Evolutionary conservation across 768 basidiomycete genomes (phyloP).

Genomic region (Gloeopeniophorella convolvens): DNA sequence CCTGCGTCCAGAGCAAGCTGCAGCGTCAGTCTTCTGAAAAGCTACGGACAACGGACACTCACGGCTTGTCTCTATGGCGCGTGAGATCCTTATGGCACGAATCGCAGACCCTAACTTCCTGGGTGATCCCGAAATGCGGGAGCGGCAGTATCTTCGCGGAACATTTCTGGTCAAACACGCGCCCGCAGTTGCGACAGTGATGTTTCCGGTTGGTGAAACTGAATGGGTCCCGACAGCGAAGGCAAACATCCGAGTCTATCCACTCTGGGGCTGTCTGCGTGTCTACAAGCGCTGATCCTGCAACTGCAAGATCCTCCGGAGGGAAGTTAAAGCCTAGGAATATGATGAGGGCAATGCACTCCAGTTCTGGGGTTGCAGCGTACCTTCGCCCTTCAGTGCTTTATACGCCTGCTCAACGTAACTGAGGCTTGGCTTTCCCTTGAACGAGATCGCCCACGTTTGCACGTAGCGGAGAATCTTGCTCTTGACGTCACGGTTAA

Average conservation of each 20-base stretch:
- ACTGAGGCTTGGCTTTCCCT: conserved; percentile 63
- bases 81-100: conserved; percentile 74
- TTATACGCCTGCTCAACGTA: conserved; percentile 82
- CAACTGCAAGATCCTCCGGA: conserved; percentile 61
- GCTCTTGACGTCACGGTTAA: conserved; percentile 80
- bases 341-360: not conserved
- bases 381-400: conserved; percentile 69
- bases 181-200: conserved; percentile 96
- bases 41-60: conserved; percentile 22
- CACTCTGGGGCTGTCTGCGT: conserved; percentile 92
- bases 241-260: conserved; percentile 94
- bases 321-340: conserved; percentile 74
- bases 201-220: conserved; percentile 96
- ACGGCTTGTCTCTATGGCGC: conserved; percentile 58
- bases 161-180: conserved; percentile 92
- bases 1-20: conserved; percentile 29
- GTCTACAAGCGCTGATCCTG: conserved; percentile 82
- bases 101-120: conserved; percentile 93
- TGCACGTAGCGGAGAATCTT: conserved; percentile 77
- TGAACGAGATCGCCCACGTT: conserved; percentile 89
- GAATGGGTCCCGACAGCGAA: conserved; percentile 87
- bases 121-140: conserved; percentile 89
- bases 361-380: conserved; percentile 13
- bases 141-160: conserved; percentile 78
- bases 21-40: conserved; percentile 20